These are phyloP conservation scores for Neophaeococcomyces aloes DNA, from an alignment of 2,329 filamentous ascomycete genomes.

Conservation along the genomic window DNA sequence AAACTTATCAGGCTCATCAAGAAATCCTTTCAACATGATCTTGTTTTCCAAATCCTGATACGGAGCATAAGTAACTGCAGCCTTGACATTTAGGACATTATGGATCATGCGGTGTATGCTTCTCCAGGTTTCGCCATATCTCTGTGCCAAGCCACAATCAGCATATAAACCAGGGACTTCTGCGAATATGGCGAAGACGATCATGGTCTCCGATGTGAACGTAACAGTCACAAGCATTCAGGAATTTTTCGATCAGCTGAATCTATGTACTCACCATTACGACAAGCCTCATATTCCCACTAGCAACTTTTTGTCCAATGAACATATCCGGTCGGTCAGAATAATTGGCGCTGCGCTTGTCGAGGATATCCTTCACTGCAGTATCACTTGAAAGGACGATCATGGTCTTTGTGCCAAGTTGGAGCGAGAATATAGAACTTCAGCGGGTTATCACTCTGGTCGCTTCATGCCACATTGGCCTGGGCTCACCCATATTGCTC, in stretches of 20 bases:
- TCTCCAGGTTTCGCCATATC: conserved; percentile 20
- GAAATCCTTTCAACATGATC: conserved; percentile 15
- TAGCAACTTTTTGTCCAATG: conserved; percentile 28
- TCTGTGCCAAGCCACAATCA: conserved; percentile 10
- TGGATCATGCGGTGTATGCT: conserved; percentile 19
- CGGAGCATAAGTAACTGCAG: conserved; percentile 14
- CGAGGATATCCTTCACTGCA: conserved; percentile 41
- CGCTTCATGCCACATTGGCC: conserved; percentile 6
- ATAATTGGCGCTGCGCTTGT: conserved; percentile 42
- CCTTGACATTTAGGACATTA: conserved; percentile 19
- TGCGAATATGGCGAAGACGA: too few species aligned
- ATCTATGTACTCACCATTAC: conserved; percentile 12
- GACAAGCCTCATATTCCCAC: conserved; percentile 16
- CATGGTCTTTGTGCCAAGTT: conserved; percentile 39
- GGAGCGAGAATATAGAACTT: conserved; percentile 39
- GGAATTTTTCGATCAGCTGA: too few species aligned
- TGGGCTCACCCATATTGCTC: conserved; percentile 36
- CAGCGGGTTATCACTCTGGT: neutral
- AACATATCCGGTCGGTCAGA: conserved; percentile 38
- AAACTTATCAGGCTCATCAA: conserved; percentile 14
- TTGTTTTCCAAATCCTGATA: conserved; percentile 18
- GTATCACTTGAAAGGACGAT: conserved; percentile 38
- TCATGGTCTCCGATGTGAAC: too few species aligned
- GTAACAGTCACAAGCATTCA: too few species aligned
- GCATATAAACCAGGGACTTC: too few species aligned